A percentile compares a stretch with the other conserved stretches of the same genome.
These are phyloP conservation scores for Cercospora nicotianae DNA, from an alignment of 2,329 filamentous ascomycete genomes.

Conservation along the genomic window DNA sequence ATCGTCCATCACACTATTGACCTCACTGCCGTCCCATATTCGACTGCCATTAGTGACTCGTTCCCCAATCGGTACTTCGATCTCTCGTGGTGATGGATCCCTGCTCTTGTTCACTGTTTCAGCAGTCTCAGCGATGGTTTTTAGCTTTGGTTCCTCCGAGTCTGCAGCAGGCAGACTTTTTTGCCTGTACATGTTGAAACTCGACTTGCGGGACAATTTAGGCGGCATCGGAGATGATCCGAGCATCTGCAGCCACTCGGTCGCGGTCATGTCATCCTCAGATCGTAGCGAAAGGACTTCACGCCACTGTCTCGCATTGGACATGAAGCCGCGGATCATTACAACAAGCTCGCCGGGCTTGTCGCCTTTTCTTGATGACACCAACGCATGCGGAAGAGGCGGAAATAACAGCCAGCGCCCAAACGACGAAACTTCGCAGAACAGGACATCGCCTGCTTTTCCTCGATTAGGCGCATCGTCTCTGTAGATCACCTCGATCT, in stretches of 20 bases:
- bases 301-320: conserved; percentile 68
- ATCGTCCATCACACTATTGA: conserved; percentile 33
- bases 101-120: conserved; percentile 23
- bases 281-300: conserved; percentile 78
- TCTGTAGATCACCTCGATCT: conserved; percentile 80
- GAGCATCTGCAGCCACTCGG: conserved; percentile 89
- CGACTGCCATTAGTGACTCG: conserved; percentile 50
- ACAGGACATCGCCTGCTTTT: conserved; percentile 78
- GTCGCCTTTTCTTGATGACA: conserved; percentile 80
- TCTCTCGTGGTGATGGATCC: conserved; percentile 47
- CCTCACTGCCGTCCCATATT: conserved; percentile 46
- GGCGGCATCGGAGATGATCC: conserved; percentile 61
- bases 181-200: conserved; percentile 46
- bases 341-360: conserved; percentile 71
- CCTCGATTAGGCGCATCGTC: conserved; percentile 70
- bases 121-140: conserved; percentile 12
- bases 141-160: conserved; percentile 19
- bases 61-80: conserved; percentile 64
- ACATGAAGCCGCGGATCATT: conserved; percentile 76
- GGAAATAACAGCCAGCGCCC: conserved; percentile 86
- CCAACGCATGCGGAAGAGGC: conserved; percentile 69
- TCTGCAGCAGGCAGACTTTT: conserved; percentile 18
- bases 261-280: conserved; percentile 72
- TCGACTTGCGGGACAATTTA: conserved; percentile 55
- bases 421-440: conserved; percentile 80